Evolutionary conservation across 139 green algal species (phyloP).

Genomic region (Spirogloea muscicola): DNA sequence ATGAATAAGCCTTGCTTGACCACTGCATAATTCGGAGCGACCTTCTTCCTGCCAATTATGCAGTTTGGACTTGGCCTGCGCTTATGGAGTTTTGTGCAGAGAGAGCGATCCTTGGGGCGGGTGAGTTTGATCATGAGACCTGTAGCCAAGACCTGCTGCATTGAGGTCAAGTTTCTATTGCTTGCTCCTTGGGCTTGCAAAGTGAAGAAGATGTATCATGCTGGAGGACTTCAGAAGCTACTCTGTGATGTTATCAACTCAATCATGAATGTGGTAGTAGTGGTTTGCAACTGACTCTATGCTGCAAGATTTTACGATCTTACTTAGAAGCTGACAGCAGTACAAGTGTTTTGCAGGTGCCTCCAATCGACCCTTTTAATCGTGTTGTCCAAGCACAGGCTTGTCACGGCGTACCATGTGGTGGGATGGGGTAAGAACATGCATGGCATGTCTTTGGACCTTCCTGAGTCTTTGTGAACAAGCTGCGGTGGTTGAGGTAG

Average conservation of each 20-base stretch:
- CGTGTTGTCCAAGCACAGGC: conserved; percentile 3
- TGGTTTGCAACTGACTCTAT: not conserved
- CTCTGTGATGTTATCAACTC: not conserved
- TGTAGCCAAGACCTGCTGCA: not conserved
- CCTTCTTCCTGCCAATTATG: not conserved
- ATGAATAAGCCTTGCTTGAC: conserved; percentile 2
- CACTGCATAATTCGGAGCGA: conserved; percentile 6
- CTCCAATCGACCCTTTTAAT: conserved; percentile 37
- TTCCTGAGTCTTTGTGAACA: not conserved
- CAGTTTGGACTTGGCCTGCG: conserved; percentile 30
- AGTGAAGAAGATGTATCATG: conserved; percentile 1
- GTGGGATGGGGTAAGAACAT: conserved; percentile 29
- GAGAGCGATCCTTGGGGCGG: conserved; percentile 15
- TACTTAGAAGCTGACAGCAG: no score
- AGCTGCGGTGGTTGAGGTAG: not conserved
- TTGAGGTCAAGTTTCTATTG: not conserved
- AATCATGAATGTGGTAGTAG: not conserved
- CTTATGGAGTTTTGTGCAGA: conserved; percentile 18
- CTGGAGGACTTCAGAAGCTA: not conserved
- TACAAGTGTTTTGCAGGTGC: conserved; percentile 36
- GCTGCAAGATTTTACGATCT: not conserved
- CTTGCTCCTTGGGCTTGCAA: not conserved
- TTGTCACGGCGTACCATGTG: conserved; percentile 36
- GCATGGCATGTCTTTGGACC: not conserved
- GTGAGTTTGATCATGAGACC: conserved; percentile 4